phyloP scores from a whole-genome alignment of 495 filamentous ascomycete genomes.

The Lichina pygmaea region DNA sequence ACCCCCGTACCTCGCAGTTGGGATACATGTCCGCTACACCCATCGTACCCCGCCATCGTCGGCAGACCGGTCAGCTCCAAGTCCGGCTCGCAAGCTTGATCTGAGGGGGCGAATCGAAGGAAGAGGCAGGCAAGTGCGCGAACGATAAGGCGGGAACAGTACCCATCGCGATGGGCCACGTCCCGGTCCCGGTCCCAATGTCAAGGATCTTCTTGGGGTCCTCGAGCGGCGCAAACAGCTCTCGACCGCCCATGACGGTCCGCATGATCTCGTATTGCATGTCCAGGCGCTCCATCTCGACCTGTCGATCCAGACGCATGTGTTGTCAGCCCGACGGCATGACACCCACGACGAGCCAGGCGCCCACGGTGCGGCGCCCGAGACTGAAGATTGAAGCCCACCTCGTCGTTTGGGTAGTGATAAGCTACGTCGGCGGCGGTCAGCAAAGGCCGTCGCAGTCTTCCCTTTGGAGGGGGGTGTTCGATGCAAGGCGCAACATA shows the following conservation, averaged over 20 bases:
- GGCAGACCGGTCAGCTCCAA: too few species aligned
- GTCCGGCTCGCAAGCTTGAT: too few species aligned
- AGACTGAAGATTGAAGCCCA: neutral
- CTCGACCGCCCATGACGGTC: neutral
- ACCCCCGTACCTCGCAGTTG: neutral
- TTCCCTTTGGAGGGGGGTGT: neutral
- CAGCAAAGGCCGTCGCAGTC: neutral
- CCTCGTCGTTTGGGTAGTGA: slow-evolving; percentile 3
- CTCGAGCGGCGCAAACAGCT: slow-evolving; percentile 30
- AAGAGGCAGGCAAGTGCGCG: too few species aligned
- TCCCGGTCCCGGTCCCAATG: slow-evolving; percentile 42
- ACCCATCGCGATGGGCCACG: slow-evolving; percentile 31
- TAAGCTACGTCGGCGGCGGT: neutral
- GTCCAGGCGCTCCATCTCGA: slow-evolving; percentile 3
- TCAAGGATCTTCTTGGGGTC: slow-evolving; percentile 33
- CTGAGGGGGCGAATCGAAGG: too few species aligned
- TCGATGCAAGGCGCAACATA: neutral
- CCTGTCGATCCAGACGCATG: neutral
- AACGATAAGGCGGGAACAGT: too few species aligned
- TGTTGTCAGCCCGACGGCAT: neutral
- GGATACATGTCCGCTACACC: neutral
- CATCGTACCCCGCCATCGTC: too few species aligned
- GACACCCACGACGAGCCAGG: neutral
- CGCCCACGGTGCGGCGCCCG: too few species aligned
- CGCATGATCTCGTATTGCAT: slow-evolving; percentile 2